Percentiles rank a stretch among this genome's conserved stretches.
These are phyloP conservation scores for Oenanthe sinensis DNA, from an alignment of 129 eudicot species.

Conservation along the genomic window DNA sequence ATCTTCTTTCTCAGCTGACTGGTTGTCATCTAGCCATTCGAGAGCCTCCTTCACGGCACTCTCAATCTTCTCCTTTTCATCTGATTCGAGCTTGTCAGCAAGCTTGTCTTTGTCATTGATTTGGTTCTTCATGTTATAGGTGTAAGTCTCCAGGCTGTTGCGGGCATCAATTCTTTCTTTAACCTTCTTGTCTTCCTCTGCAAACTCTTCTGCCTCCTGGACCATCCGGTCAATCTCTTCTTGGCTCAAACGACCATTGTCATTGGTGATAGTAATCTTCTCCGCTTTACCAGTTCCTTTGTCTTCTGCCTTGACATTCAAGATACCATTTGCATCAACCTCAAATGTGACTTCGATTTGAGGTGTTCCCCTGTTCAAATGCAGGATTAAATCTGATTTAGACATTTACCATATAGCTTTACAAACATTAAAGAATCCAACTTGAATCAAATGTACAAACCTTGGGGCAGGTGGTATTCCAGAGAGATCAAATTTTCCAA, in stretches of 20 bases:
- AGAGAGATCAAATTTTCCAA: conserved; percentile 56
- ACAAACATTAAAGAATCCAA: neutral
- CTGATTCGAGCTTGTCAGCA: conserved; percentile 58
- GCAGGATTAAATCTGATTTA: neutral
- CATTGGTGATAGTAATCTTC: conserved; percentile 66
- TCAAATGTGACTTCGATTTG: conserved; percentile 67
- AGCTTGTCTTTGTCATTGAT: conserved; percentile 59
- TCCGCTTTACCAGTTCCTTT: conserved; percentile 61
- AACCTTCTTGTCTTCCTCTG: conserved; percentile 71
- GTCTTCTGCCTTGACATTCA: conserved; percentile 65
- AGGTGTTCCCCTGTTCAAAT: conserved; percentile 55
- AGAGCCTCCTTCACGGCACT: conserved; percentile 60
- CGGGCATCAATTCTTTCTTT: conserved; percentile 62
- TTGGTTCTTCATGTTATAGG: conserved; percentile 72
- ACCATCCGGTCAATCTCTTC: conserved; percentile 69
- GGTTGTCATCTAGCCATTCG: conserved; percentile 67
- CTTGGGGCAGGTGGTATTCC: conserved; percentile 61
- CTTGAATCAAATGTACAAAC: conserved; percentile 12
- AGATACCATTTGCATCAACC: conserved; percentile 70
- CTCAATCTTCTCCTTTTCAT: conserved; percentile 59
- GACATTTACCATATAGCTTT: neutral
- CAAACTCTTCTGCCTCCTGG: conserved; percentile 64
- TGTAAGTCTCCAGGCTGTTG: conserved; percentile 51
- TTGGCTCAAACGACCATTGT: conserved; percentile 61
- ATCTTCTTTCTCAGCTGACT: conserved; percentile 59